These are phyloP conservation scores for Rhizopus delemar DNA, from an alignment of 371 early-diverging fungal genomes.

Conservation along the genomic window DNA sequence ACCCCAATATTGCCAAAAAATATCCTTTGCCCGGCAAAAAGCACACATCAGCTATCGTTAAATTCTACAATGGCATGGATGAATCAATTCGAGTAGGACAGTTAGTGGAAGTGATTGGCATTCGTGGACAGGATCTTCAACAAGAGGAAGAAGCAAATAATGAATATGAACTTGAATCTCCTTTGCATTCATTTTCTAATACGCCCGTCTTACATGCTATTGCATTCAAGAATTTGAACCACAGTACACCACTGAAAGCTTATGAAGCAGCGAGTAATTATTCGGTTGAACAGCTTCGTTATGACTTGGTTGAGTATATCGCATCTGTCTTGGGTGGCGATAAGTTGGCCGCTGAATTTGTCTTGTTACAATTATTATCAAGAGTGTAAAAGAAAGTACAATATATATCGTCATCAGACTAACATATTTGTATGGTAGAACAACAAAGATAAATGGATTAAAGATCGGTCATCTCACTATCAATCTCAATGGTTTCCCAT, in stretches of 20 bases:
- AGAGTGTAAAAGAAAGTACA: constrained; percentile 48
- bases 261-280: background rate
- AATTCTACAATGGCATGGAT: constrained; percentile 46
- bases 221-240: constrained; percentile 27
- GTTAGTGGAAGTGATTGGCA: constrained; percentile 61
- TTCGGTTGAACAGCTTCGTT: constrained; percentile 29
- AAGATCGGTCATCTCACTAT: constrained; percentile 53
- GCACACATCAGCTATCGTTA: constrained; percentile 57
- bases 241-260: background rate
- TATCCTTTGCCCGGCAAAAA: constrained; percentile 54
- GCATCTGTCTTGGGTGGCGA: constrained; percentile 54
- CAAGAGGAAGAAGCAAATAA: constrained; percentile 5
- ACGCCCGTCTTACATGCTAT: constrained; percentile 49
- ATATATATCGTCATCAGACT: background rate
- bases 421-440: constrained; percentile 24
- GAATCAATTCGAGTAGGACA: constrained; percentile 55
- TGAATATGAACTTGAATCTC: constrained; percentile 23
- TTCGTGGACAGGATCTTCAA: constrained; percentile 34
- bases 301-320: constrained; percentile 54
- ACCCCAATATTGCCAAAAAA: constrained; percentile 28
- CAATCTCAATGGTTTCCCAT: constrained; percentile 46
- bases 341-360: constrained; percentile 57
- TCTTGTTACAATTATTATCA: constrained; percentile 60
- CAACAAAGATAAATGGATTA: constrained; percentile 36
- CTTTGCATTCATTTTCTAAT: constrained; percentile 19